Evolutionary conservation across 2,329 filamentous ascomycete genomes (phyloP).

Genomic region (Arthrobotrys iridis): DNA sequence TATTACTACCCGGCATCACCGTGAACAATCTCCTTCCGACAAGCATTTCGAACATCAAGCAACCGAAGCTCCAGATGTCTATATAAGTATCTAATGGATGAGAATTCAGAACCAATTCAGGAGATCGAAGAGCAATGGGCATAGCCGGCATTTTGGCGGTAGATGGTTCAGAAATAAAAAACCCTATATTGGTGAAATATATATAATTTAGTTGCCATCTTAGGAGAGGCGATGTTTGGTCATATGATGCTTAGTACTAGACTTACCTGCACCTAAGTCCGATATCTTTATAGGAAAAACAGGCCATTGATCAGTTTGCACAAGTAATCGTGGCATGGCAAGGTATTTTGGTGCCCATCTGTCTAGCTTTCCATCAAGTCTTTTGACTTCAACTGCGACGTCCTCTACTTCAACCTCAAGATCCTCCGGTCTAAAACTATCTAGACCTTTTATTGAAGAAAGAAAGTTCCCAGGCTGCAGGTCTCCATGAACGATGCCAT

Average conservation of each 20-base stretch:
- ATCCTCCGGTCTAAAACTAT: background rate
- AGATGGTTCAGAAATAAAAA: background rate
- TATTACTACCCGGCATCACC: background rate
- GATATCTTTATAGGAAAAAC: constrained; percentile 32
- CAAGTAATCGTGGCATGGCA: constrained; percentile 3
- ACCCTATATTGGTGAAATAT: background rate
- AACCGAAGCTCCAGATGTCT: constrained; percentile 57
- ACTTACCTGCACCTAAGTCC: constrained; percentile 19
- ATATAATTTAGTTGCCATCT: background rate
- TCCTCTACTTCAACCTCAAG: background rate
- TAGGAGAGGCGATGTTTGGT: background rate
- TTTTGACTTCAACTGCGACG: constrained; percentile 4
- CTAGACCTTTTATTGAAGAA: constrained; percentile 10
- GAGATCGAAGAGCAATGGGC: constrained; percentile 2
- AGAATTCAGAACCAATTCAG: constrained; percentile 12
- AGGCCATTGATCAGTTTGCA: constrained; percentile 13
- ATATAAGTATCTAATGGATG: constrained; percentile 26
- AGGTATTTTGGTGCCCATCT: constrained; percentile 20
- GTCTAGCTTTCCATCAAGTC: constrained; percentile 9
- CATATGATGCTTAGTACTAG: background rate
- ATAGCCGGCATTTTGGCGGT: background rate
- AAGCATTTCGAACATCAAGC: constrained; percentile 55
- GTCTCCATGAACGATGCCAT: constrained; percentile 19
- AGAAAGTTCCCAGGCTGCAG: constrained; percentile 8
- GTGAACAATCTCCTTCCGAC: constrained; percentile 50